Base-by-base conservation (phyloP, 1,284 basidiomycete species). In the Sanghuangporus sanghuang region DNA sequence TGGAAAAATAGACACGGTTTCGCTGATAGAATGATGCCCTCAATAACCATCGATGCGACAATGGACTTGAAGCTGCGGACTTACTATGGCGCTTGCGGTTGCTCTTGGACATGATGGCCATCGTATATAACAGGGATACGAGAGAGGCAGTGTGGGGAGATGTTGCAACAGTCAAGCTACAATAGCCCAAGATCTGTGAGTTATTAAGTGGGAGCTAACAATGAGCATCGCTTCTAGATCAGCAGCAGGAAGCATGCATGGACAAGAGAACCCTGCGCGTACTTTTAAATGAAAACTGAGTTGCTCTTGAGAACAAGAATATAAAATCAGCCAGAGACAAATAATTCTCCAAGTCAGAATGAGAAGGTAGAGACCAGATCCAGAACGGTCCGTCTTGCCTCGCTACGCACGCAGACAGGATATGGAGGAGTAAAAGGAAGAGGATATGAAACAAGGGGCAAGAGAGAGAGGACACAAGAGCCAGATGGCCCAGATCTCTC, bases 1-100 rank as follows among this genome's bases (percentile, higher is more conserved):
- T 70, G 70, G 32, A 63, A 71, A 61, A 67, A 70, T 39, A 66
- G 60, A 54, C 70, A 71, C 3, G 65, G 70, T 57, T 70, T 70
- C 7, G 69, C 70, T 71, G 61, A 8, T 0, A 32, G 12, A 18
- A 38, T 12, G 38, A 36, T 6, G 16, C 11, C 16, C 21, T 42
- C 14, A 21, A 32, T 11, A 21, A 50, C 38, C 32, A 6, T 39
- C n/a, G 42, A 32, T 9, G 42, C 32, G 36, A 5, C 44, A 18
- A 23, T n/a, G 23, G 27, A 18, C 39, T 14, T 8, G 12, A 35
- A 6, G 57, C n/a, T 9, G 32, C 18, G 44, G 6, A 65, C 64
- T 16, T 53, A 65, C 64, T 61, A 42, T 61, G 59, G 23, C 64
- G 57, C 54, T 61, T 64, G 36, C n/a, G 35, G 52, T 55, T 65